A percentile compares a stretch with the other conserved stretches of the same genome.
Evolutionary conservation across 805 yeast genomes (phyloP).

Genomic region (Candida wancherniae): DNA sequence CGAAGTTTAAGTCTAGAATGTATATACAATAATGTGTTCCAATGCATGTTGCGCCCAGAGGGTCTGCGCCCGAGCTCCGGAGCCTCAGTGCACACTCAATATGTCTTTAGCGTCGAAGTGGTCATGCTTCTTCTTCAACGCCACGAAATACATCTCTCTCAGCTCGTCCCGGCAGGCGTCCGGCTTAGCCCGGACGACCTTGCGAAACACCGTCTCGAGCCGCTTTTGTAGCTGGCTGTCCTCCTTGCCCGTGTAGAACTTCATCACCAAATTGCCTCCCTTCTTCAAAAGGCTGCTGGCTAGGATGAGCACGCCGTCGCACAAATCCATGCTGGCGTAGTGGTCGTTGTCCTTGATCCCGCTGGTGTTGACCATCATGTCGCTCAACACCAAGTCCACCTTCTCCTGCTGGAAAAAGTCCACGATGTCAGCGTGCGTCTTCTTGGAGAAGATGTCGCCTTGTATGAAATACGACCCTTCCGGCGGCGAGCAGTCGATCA

Average conservation of each 20-base stretch:
- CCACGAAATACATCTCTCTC: constrained; percentile 77
- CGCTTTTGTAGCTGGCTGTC: constrained; percentile 60
- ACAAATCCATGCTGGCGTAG: constrained; percentile 78
- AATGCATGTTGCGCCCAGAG: too few relatives aligned
- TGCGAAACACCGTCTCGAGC: constrained; percentile 53
- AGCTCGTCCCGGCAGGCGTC: constrained; percentile 74
- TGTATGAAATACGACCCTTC: constrained; percentile 33
- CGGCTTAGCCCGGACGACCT: constrained; percentile 73
- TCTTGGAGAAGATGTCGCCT: constrained; percentile 35
- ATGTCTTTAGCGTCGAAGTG: too few relatives aligned
- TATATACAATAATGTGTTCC: too few relatives aligned
- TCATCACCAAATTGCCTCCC: constrained; percentile 74
- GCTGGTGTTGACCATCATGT: constrained; percentile 91
- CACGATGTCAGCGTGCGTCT: constrained; percentile 54
- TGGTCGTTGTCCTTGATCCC: constrained; percentile 84
- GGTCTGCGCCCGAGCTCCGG: too few relatives aligned
- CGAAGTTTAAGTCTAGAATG: too few relatives aligned
- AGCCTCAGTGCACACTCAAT: too few relatives aligned
- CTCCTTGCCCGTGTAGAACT: constrained; percentile 79
- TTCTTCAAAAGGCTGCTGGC: constrained; percentile 66
- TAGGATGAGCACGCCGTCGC: constrained; percentile 83
- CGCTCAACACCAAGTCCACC: constrained; percentile 51
- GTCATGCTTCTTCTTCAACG: constrained; percentile 42
- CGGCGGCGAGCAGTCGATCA: constrained; percentile 33
- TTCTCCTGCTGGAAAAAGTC: constrained; percentile 40